Evolutionary conservation across 2,329 filamentous ascomycete genomes (phyloP).

Genomic region (Colletotrichum truncatum): DNA sequence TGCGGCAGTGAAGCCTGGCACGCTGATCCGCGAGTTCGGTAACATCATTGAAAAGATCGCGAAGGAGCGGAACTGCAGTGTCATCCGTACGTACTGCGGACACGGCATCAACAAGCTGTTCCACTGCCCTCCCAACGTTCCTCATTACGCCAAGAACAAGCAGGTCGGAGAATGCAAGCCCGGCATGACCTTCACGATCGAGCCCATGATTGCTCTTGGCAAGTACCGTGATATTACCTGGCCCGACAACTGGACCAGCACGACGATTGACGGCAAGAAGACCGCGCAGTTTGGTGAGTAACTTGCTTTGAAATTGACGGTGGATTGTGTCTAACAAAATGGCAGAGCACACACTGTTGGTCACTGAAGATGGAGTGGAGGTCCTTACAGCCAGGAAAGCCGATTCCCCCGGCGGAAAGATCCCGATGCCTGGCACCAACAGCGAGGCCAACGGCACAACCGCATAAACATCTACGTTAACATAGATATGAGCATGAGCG

Average conservation of each 20-base stretch:
- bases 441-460: slow-evolving; percentile 23
- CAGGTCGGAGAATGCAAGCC: slow-evolving; percentile 92
- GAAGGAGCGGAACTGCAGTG: slow-evolving; percentile 84
- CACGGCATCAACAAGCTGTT: slow-evolving; percentile 95
- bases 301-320: slow-evolving; percentile 42
- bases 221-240: slow-evolving; percentile 93
- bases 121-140: slow-evolving; percentile 92
- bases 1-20: slow-evolving; percentile 90
- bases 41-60: slow-evolving; percentile 96
- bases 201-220: slow-evolving; percentile 96
- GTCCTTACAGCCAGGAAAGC: slow-evolving; percentile 78
- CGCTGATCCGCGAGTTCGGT: slow-evolving; percentile 90
- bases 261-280: slow-evolving; percentile 86
- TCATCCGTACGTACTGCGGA: slow-evolving; percentile 95
- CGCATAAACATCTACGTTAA: not conserved
- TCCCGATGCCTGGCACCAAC: slow-evolving; percentile 63
- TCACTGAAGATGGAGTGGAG: slow-evolving; percentile 85
- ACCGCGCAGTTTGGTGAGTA: slow-evolving; percentile 90
- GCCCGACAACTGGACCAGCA: slow-evolving; percentile 99
- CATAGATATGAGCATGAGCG: slow-evolving; percentile 10
- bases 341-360: slow-evolving; percentile 81
- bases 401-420: slow-evolving; percentile 79
- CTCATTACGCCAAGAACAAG: slow-evolving; percentile 99
- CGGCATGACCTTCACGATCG: slow-evolving; percentile 98
- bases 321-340: slow-evolving; percentile 32